These are phyloP conservation scores for Coemansia sp. DNA, from an alignment of 192 early-diverging fungal species.

Conservation along the genomic window DNA sequence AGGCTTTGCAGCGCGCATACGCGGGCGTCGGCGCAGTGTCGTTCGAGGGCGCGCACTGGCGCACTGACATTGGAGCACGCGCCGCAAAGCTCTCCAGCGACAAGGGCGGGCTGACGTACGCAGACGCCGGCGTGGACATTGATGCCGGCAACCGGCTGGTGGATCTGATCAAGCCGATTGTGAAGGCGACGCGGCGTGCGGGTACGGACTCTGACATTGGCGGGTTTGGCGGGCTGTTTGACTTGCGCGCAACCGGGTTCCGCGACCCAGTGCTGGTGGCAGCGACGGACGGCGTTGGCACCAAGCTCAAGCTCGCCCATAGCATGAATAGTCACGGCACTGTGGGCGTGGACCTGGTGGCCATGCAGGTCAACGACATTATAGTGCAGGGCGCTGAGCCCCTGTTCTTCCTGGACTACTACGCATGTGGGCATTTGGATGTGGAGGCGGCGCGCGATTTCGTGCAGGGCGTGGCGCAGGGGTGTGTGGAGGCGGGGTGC, in stretches of 20 bases:
- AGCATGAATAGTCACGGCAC: constrained; percentile 83
- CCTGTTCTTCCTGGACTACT: constrained; percentile 98
- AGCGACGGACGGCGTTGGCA: constrained; percentile 99
- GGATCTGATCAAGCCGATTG: constrained; percentile 92
- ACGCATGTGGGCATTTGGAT: constrained; percentile 91
- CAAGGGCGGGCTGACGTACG: constrained; percentile 79
- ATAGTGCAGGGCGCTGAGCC: constrained; percentile 99
- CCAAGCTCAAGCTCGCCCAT: constrained; percentile 97
- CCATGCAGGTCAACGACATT: constrained; percentile 99
- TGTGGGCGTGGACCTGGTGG: constrained; percentile 97
- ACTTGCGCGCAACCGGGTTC: constrained; percentile 92
- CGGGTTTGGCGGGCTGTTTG: constrained; percentile 98
- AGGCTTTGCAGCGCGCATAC: constrained; percentile 82
- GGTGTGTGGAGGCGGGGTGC: constrained; percentile 85
- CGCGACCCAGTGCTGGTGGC: constrained; percentile 91
- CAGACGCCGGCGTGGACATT: constrained; percentile 93
- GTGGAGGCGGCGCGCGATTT: constrained; percentile 89
- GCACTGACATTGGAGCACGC: constrained; percentile 85
- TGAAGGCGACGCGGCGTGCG: constrained; percentile 89
- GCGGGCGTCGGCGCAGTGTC: constrained; percentile 61
- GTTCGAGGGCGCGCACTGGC: constrained; percentile 89
- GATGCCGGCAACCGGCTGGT: constrained; percentile 96
- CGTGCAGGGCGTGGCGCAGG: constrained; percentile 91
- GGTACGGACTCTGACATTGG: constrained; percentile 97
- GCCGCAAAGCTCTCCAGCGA: constrained; percentile 20